Conservation (phyloP, 2,329 filamentous ascomycete genomes). For the Aspergillus vadensis region DNA sequence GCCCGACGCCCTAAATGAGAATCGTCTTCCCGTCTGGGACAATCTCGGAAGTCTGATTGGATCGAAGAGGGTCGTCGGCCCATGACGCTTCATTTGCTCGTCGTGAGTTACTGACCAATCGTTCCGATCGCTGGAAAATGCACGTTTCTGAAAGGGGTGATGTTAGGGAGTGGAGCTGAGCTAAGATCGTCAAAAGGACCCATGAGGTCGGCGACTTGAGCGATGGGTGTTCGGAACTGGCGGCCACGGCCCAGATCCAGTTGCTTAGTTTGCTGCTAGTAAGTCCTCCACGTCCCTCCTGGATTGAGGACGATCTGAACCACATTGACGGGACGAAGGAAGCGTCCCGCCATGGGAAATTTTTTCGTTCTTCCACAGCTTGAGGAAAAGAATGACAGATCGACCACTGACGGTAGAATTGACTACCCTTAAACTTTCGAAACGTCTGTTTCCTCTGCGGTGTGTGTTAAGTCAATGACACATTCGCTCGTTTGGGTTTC, state of each 20-base stretch:
- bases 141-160: constrained; percentile 22
- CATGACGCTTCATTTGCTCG: constrained; percentile 26
- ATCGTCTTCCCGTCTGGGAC: constrained; percentile 21
- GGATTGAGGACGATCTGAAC: constrained; percentile 22
- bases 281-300: neutral
- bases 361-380: neutral
- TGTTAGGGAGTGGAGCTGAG: constrained; percentile 15
- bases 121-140: constrained; percentile 12
- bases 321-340: constrained; percentile 25
- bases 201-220: constrained; percentile 16
- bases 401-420: neutral
- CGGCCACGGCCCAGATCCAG: constrained; percentile 19
- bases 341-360: constrained; percentile 4
- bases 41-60: constrained; percentile 23
- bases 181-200: constrained; percentile 23
- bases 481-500: neutral
- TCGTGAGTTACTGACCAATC: constrained; percentile 21
- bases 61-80: constrained; percentile 3
- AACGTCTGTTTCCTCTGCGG: neutral
- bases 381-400: constrained; percentile 1
- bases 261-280: constrained; percentile 9
- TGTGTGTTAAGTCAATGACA: neutral
- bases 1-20: constrained; percentile 19
- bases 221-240: constrained; percentile 16
- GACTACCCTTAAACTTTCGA: neutral